Evolutionary conservation across 768 basidiomycete species (phyloP), one percentile per base, ranked within the genome.

Genomic region (Crassisporium funariophilum): DNA sequence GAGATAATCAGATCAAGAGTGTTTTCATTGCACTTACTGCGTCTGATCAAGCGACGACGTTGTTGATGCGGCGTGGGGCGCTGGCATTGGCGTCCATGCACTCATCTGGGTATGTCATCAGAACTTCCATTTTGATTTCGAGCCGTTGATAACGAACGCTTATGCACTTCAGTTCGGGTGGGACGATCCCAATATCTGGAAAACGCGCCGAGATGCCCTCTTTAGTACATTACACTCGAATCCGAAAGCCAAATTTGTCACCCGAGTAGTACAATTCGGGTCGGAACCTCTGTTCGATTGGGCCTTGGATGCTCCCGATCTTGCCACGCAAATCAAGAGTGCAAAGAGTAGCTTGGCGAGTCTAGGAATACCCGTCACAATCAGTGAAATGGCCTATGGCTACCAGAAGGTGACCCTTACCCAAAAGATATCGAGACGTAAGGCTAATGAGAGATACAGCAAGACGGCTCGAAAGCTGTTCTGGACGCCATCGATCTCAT

Each of bases 11-110:
- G 24, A 47, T 24, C 19, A 19, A 15, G 25, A 17, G 13, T 17
- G 16, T 35, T 25, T 8, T 16, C n/a, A 13, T 15, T 12, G 8
- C 41, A 41, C 19, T 37, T 38, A 23, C 48, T 16, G 31, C 46
- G n/a, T 20, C 17, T 44, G 31, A 21, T 11, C 13, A 23, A 75
- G 69, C 47, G 75, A 88, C 56, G 74, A 86, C 49, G 62, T 87
- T 33, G 71, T 88, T 16, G 73, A 82, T 31, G 86, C 86, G 17
- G 86, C 86, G 5, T 88, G 84, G 84, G 63, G 68, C 19, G 80
- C 79, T 24, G 72, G 77, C n/a, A 62, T 88, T 20, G 86, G 87
- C 35, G 82, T 89, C 4, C 86, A 88, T 50, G 83, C 84, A 12
- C 66, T 88, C 15, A 79, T 89, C 50, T 88, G 85, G 86, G 85